phyloP scores from a whole-genome alignment of 1,284 basidiomycete genomes.

The Anthracocystis panici-leucophaei region DNA sequence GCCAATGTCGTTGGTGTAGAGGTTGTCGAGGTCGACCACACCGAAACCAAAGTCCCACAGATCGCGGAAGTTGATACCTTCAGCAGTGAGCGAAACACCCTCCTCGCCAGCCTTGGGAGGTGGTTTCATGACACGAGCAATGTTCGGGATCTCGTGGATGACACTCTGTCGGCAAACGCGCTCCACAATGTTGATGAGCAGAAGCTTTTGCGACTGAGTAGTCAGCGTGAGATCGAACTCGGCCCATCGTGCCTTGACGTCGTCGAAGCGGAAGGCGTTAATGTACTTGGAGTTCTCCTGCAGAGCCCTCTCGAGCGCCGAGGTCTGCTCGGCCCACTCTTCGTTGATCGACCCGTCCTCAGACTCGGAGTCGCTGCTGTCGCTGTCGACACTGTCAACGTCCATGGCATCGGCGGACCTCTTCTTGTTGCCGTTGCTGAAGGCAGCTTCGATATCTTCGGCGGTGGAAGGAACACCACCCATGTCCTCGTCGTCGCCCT shows the following conservation, averaged over 20 bases:
- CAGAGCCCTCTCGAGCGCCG: conserved; percentile 70
- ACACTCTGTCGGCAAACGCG: conserved; percentile 64
- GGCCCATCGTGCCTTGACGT: conserved; percentile 72
- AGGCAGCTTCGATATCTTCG: conserved; percentile 78
- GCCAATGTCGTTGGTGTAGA: conserved; percentile 96
- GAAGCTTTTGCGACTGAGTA: conserved; percentile 64
- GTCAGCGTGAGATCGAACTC: conserved; percentile 65
- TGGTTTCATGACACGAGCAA: conserved; percentile 62
- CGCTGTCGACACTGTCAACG: conserved; percentile 57
- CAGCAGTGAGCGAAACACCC: conserved; percentile 59
- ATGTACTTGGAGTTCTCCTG: conserved; percentile 74
- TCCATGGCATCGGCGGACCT: conserved; percentile 34
- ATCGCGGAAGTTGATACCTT: conserved; percentile 80
- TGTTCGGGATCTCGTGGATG: conserved; percentile 67
- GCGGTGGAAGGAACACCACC: conserved; percentile 70
- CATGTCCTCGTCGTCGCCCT: conserved; percentile 69
- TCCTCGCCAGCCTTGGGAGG: conserved; percentile 59
- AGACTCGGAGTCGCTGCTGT: conserved; percentile 56
- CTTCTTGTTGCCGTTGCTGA: conserved; percentile 62
- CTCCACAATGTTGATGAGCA: conserved; percentile 69
- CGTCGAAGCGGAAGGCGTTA: conserved; percentile 80
- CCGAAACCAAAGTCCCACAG: conserved; percentile 87
- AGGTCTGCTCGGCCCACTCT: conserved; percentile 66
- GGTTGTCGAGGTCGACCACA: conserved; percentile 83
- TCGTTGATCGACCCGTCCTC: conserved; percentile 59